phyloP scores from a whole-genome alignment of 2,329 filamentous ascomycete species.

The Rosellinia necatrix region DNA sequence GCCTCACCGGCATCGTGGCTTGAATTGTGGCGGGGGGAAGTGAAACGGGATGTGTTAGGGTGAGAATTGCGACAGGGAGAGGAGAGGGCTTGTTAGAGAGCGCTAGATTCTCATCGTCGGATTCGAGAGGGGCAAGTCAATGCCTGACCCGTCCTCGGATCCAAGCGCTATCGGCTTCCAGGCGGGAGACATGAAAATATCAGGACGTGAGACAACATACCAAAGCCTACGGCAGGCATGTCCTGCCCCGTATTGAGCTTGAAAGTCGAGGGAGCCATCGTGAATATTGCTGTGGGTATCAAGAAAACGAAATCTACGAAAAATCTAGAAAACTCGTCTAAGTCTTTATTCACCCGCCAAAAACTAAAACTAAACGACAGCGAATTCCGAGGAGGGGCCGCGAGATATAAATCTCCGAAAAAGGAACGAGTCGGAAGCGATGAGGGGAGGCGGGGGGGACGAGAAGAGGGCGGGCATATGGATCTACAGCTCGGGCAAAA shows the following conservation, averaged over 20 bases:
- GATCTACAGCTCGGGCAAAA: not conserved
- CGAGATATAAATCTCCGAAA: not conserved
- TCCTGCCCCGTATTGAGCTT: conserved; percentile 67
- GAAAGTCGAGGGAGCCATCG: conserved; percentile 61
- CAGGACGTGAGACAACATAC: conserved; percentile 44
- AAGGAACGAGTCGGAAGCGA: not conserved
- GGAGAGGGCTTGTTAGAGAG: not conserved
- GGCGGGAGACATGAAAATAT: not conserved
- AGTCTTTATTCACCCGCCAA: not conserved
- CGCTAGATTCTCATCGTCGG: conserved; percentile 1
- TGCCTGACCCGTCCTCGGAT: too few species aligned
- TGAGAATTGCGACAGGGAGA: not conserved
- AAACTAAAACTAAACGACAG: not conserved
- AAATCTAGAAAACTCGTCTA: conserved; percentile 11
- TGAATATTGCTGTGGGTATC: conserved; percentile 28
- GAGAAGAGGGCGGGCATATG: too few species aligned
- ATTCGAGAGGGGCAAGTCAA: not conserved
- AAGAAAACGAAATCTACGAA: conserved; percentile 1
- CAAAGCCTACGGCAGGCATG: conserved; percentile 68
- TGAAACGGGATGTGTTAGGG: too few species aligned
- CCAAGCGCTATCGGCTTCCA: too few species aligned
- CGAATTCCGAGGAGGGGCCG: not conserved
- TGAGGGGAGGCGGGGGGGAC: too few species aligned
- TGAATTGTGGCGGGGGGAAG: too few species aligned
- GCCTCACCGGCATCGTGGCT: too few species aligned